phyloP scores from a whole-genome alignment of 768 basidiomycete genomes.

The Russula vinacea region DNA sequence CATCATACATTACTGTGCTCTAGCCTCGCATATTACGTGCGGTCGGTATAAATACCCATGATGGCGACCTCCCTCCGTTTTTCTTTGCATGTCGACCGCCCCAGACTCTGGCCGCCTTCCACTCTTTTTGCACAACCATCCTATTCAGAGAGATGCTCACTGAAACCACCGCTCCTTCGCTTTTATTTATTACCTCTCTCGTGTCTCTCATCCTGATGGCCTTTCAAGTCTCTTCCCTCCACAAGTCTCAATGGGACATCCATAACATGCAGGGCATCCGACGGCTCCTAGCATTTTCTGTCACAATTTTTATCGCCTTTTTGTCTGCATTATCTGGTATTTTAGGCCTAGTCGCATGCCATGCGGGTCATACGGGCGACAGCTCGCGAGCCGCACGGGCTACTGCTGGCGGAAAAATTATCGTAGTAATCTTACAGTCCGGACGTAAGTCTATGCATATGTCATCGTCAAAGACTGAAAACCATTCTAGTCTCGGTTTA shows the following conservation, averaged over 20 bases:
- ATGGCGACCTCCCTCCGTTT: background rate
- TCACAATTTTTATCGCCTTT: slow-evolving; percentile 9
- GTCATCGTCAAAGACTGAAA: background rate
- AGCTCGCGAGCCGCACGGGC: slow-evolving; percentile 10
- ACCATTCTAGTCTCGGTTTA: slow-evolving; percentile 15
- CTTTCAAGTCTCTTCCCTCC: slow-evolving; percentile 10
- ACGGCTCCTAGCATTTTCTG: slow-evolving; percentile 16
- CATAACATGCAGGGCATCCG: slow-evolving; percentile 14
- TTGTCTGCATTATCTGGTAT: slow-evolving; percentile 15
- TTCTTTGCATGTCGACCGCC: slow-evolving; percentile 14
- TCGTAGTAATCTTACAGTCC: slow-evolving; percentile 13
- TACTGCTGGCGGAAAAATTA: slow-evolving; percentile 10
- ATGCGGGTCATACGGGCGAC: slow-evolving; percentile 6
- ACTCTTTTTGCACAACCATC: slow-evolving; percentile 7
- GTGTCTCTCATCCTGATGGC: slow-evolving; percentile 11
- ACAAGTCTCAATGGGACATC: slow-evolving; percentile 19
- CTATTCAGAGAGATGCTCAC: slow-evolving; percentile 14
- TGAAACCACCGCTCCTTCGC: slow-evolving; percentile 21
- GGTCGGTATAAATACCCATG: slow-evolving; percentile 10
- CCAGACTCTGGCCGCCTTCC: slow-evolving; percentile 9
- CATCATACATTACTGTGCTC: background rate
- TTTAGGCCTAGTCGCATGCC: slow-evolving; percentile 18
- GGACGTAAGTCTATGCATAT: slow-evolving; percentile 17
- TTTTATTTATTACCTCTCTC: slow-evolving; percentile 22
- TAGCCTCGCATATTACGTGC: slow-evolving; percentile 7